Evolutionary conservation across 371 early-diverging fungal genomes (phyloP).

Genomic region (Furculomyces boomerangus): DNA sequence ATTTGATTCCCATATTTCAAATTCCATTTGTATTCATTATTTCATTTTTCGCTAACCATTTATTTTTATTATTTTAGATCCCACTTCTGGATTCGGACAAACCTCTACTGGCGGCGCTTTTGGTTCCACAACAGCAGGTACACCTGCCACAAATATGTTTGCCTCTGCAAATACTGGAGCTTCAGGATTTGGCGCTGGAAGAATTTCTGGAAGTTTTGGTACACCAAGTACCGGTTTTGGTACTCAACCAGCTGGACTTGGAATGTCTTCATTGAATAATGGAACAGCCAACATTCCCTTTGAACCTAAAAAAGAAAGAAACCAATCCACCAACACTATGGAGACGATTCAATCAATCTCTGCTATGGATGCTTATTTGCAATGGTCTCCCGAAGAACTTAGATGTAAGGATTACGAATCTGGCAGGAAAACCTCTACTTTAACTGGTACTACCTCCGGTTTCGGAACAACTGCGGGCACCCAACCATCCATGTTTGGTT

Average conservation of each 20-base stretch:
- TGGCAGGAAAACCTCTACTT: slow-evolving; percentile 15
- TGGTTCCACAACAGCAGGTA: slow-evolving; percentile 3
- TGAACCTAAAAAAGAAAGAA: slow-evolving; percentile 42
- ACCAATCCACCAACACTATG: slow-evolving; percentile 32
- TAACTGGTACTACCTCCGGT: slow-evolving; percentile 1
- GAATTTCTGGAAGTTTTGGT: slow-evolving; percentile 8
- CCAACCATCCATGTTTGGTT: slow-evolving; percentile 3
- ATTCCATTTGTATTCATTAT: too few species aligned
- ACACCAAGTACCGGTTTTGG: slow-evolving; percentile 7
- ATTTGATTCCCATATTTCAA: too few species aligned
- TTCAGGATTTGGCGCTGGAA: slow-evolving; percentile 6
- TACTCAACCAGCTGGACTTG: not conserved
- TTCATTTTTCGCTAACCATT: too few species aligned
- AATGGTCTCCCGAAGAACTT: slow-evolving; percentile 77
- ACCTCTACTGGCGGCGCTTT: slow-evolving; percentile 3
- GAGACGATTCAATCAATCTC: slow-evolving; percentile 56
- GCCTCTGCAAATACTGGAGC: not conserved
- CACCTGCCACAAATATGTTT: not conserved
- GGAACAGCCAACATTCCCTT: slow-evolving; percentile 73
- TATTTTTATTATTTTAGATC: too few species aligned
- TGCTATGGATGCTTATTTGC: slow-evolving; percentile 79
- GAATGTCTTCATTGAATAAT: not conserved
- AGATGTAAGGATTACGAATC: slow-evolving; percentile 73
- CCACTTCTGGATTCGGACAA: too few species aligned
- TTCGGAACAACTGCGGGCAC: slow-evolving; percentile 7